Percentiles rank a stretch among this genome's conserved stretches.
These are phyloP conservation scores for Amanita jacksonii DNA, from an alignment of 768 basidiomycete species.

Conservation along the genomic window DNA sequence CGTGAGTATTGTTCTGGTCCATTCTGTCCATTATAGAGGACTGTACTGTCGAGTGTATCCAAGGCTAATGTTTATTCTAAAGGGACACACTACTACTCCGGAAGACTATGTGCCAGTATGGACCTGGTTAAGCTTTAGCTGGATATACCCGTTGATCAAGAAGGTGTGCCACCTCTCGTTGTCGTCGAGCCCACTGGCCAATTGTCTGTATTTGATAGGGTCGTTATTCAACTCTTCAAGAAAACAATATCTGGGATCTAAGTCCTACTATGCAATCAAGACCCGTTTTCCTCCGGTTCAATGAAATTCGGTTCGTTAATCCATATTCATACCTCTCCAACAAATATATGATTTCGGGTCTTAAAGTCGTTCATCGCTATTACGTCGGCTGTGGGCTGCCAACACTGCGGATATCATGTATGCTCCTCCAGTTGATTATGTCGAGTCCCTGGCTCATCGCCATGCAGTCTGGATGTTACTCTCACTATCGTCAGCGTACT, in stretches of 20 bases:
- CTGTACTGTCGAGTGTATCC: background rate
- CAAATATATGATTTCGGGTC: background rate
- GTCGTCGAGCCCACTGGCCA: no score
- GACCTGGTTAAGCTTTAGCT: slow-evolving; percentile 64
- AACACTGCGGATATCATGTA: slow-evolving; percentile 40
- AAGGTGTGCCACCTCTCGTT: slow-evolving; percentile 21
- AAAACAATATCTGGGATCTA: slow-evolving; percentile 63
- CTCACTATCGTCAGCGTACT: slow-evolving; percentile 61
- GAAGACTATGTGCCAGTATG: slow-evolving; percentile 72
- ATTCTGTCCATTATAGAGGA: no score
- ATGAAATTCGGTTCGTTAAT: slow-evolving; percentile 22
- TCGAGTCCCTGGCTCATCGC: background rate
- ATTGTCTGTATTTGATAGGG: slow-evolving; percentile 28
- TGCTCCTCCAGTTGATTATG: slow-evolving; percentile 4
- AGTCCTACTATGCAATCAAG: slow-evolving; percentile 61
- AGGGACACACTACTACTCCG: slow-evolving; percentile 51
- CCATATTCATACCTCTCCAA: background rate
- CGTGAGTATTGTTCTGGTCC: slow-evolving; percentile 35
- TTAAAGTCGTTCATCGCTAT: slow-evolving; percentile 27
- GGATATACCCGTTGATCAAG: slow-evolving; percentile 59
- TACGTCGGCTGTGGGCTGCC: slow-evolving; percentile 33
- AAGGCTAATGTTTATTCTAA: background rate
- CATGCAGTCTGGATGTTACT: slow-evolving; percentile 46
- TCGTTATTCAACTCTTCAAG: slow-evolving; percentile 46
- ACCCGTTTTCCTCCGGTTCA: slow-evolving; percentile 50